phyloP scores from a whole-genome alignment of 2,329 filamentous ascomycete species.

The Pseudodiploospora longispora region DNA sequence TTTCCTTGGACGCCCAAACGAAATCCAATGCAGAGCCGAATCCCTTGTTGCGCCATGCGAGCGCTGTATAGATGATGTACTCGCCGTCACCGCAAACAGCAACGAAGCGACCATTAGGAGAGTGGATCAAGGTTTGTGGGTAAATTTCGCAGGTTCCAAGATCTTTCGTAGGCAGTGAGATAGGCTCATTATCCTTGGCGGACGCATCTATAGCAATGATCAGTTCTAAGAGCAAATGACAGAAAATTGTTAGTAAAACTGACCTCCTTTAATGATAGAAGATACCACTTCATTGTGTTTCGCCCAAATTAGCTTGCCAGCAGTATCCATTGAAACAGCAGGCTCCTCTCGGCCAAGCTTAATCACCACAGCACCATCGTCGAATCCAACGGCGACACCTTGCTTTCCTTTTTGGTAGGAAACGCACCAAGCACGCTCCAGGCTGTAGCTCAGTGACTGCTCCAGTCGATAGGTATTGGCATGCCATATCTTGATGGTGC shows the following conservation, averaged over 20 bases:
- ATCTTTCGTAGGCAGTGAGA: constrained; percentile 84
- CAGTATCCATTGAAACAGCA: constrained; percentile 93
- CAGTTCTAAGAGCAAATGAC: constrained; percentile 12
- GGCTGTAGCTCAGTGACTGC: constrained; percentile 89
- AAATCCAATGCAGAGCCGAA: constrained; percentile 95
- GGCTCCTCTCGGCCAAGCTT: constrained; percentile 97
- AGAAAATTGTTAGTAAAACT: constrained; percentile 14
- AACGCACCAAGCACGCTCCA: constrained; percentile 97
- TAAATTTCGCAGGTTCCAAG: constrained; percentile 95
- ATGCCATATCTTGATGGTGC: constrained; percentile 97
- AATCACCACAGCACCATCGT: constrained; percentile 94
- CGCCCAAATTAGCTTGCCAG: constrained; percentile 94
- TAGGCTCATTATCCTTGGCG: constrained; percentile 81
- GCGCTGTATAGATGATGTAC: constrained; percentile 96
- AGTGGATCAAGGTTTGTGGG: constrained; percentile 88
- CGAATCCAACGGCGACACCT: constrained; percentile 90
- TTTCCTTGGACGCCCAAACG: constrained; percentile 93
- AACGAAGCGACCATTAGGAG: constrained; percentile 88
- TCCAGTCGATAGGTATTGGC: constrained; percentile 95
- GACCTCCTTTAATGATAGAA: constrained; percentile 81
- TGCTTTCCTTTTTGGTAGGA: constrained; percentile 92
- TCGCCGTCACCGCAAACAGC: constrained; percentile 83
- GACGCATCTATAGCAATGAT: constrained; percentile 50
- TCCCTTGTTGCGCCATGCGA: constrained; percentile 95
- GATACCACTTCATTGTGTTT: constrained; percentile 92